Percentiles rank a stretch among this genome's conserved stretches.
phyloP scores from a whole-genome alignment of 2,329 filamentous ascomycete genomes.

The Paracorniculantispora psalliotae region DNA sequence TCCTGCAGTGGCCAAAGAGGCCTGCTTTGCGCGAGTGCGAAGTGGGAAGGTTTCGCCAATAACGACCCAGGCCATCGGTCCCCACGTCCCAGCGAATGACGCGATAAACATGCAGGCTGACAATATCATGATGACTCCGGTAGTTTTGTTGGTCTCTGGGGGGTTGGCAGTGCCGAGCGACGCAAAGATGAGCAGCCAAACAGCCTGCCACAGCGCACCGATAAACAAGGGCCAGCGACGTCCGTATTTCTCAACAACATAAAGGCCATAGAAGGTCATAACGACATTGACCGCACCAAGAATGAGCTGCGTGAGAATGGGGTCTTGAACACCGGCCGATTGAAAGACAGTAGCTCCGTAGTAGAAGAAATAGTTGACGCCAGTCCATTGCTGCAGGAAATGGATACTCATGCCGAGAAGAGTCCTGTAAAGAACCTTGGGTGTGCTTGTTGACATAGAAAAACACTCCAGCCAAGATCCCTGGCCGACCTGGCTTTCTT shows the following conservation, averaged over 20 bases:
- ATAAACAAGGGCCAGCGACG: conserved; percentile 63
- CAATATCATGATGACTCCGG: conserved; percentile 66
- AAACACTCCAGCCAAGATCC: conserved; percentile 58
- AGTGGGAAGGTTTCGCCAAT: conserved; percentile 62
- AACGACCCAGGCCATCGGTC: conserved; percentile 64
- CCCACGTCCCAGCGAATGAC: conserved; percentile 66
- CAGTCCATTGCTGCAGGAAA: conserved; percentile 64
- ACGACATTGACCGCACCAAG: conserved; percentile 63
- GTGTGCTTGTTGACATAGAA: conserved; percentile 44
- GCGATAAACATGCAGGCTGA: conserved; percentile 71
- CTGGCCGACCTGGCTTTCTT: conserved; percentile 39
- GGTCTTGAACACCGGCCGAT: conserved; percentile 60
- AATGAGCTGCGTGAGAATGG: conserved; percentile 64
- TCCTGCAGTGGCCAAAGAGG: conserved; percentile 47
- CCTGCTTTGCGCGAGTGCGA: conserved; percentile 49
- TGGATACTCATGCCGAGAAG: conserved; percentile 59
- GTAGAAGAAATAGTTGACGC: conserved; percentile 57
- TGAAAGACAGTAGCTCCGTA: conserved; percentile 65
- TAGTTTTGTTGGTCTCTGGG: conserved; percentile 37
- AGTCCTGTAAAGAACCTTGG: conserved; percentile 60
- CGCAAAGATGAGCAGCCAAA: conserved; percentile 61
- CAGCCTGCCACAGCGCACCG: conserved; percentile 63
- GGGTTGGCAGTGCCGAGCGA: conserved; percentile 45
- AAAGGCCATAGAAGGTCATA: conserved; percentile 62
- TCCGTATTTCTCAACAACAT: conserved; percentile 62